A percentile compares a stretch with the other conserved stretches of the same genome.
These are phyloP conservation scores for Fusarium equiseti DNA, from an alignment of 2,329 filamentous ascomycete species.

Conservation along the genomic window DNA sequence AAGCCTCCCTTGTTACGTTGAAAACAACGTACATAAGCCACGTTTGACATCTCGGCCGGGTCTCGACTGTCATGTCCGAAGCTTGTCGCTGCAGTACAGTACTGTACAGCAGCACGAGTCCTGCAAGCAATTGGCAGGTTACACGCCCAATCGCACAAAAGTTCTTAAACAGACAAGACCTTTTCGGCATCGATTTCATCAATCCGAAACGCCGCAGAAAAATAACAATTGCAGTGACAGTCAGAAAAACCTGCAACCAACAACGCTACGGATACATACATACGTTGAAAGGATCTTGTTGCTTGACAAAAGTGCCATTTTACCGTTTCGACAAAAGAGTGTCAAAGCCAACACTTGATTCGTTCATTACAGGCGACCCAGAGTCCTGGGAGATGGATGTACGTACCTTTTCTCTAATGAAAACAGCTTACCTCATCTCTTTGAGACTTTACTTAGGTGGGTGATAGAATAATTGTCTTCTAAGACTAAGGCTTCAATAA, in stretches of 20 bases:
- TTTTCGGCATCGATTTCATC: slow-evolving; percentile 10
- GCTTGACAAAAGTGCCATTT: slow-evolving; percentile 29
- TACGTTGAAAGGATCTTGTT: slow-evolving; percentile 10
- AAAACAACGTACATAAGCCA: slow-evolving; percentile 34
- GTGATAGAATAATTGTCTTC: too few relatives aligned
- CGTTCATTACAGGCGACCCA: slow-evolving; percentile 27
- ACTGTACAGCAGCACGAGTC: neutral
- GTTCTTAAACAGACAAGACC: slow-evolving; percentile 8
- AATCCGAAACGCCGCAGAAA: slow-evolving; percentile 22
- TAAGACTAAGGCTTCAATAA: too few relatives aligned
- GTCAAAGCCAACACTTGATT: slow-evolving; percentile 22
- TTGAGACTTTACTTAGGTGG: neutral
- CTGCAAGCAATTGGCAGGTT: slow-evolving; percentile 20
- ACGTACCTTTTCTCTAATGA: slow-evolving; percentile 15
- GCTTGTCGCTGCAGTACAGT: slow-evolving; percentile 1
- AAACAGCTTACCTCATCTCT: slow-evolving; percentile 27
- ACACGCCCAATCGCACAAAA: slow-evolving; percentile 18
- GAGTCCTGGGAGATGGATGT: slow-evolving; percentile 23
- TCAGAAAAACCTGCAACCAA: slow-evolving; percentile 1
- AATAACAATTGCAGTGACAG: slow-evolving; percentile 1
- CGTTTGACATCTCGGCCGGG: slow-evolving; percentile 39
- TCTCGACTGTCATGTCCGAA: slow-evolving; percentile 35
- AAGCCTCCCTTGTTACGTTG: slow-evolving; percentile 18
- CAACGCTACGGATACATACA: neutral
- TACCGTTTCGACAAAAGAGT: slow-evolving; percentile 7